Percentiles rank a stretch among this genome's conserved stretches.
Conservation (phyloP, 1,284 basidiomycete genomes). For the Sanghuangporus sanghuang region DNA sequence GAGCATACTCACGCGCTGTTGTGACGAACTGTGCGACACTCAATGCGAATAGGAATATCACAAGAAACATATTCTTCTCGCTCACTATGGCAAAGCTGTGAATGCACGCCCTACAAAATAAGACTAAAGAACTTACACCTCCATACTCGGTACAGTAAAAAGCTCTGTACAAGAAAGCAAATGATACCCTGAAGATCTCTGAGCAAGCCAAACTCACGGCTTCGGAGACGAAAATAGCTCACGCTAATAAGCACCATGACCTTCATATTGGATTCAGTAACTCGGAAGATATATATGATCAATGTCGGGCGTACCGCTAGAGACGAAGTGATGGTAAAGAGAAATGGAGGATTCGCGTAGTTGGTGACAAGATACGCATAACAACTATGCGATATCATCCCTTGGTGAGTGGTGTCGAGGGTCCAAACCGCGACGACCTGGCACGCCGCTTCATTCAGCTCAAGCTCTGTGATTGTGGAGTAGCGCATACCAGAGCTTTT, state of each 20-base stretch:
- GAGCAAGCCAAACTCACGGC: not conserved
- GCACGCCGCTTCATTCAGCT: not conserved
- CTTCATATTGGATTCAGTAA: not conserved
- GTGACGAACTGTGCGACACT: slow-evolving; percentile 7
- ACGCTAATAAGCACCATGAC: slow-evolving; percentile 11
- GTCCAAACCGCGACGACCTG: slow-evolving; percentile 11
- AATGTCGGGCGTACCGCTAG: not conserved
- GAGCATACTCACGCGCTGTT: not conserved
- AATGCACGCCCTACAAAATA: not conserved
- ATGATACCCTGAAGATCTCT: slow-evolving; percentile 2
- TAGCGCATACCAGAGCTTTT: slow-evolving; percentile 4
- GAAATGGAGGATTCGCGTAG: slow-evolving; percentile 2
- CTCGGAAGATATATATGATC: not conserved
- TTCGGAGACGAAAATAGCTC: not conserved
- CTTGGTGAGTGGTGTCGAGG: slow-evolving; percentile 17
- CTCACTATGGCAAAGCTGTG: slow-evolving; percentile 2
- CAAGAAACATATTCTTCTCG: slow-evolving; percentile 9
- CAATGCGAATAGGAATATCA: not conserved
- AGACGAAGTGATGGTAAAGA: slow-evolving; percentile 4
- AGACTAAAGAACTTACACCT: slow-evolving; percentile 7
- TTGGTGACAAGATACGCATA: slow-evolving; percentile 15
- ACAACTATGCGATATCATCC: slow-evolving; percentile 9
- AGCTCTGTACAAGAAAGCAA: slow-evolving; percentile 15
- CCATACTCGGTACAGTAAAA: slow-evolving; percentile 14
- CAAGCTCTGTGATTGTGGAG: not conserved